Evolutionary conservation across 1,284 basidiomycete species (phyloP), one percentile per base, ranked within the genome.

Genomic region (Limonomyces culmigenus): DNA sequence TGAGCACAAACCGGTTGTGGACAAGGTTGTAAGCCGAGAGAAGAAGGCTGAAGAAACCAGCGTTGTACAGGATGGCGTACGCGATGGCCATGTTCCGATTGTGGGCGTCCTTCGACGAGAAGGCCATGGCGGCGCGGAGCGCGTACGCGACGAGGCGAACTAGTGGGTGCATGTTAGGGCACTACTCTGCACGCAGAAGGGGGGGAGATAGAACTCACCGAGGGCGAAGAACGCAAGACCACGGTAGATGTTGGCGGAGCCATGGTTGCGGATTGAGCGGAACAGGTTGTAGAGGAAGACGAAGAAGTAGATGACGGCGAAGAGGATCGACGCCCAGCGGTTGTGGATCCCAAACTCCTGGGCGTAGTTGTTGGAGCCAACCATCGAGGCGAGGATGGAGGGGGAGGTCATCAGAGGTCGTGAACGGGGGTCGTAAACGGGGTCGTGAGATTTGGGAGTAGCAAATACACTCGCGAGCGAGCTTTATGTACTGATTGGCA

Each of bases 191-290:
- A 16, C 11, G 6, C n/a, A 33, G 20, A 15, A n/a, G 12, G 10
- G 19, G 29, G 23, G 8, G 8, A 8, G n/a, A 27, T 27, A 8
- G 23, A n/a, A 8, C 8, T 8, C n/a, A n/a, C 8, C 23, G n/a
- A 12, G 1, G 19, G n/a, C 21, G 1, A 14, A 3, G 49, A 66
- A 47, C 39, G 70, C 67, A 53, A 33, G 50, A 33, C 41, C 63
- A 67, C 46, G 70, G 70, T 4, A 69, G 30, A 1, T 55, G 41
- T 13, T 68, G 46, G 11, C 57, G 43, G 21, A 61, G 45, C 40
- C 60, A 55, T 5, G 67, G 60, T 39, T 56, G 61, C 23, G 8
- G 23, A 66, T 50, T 2, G 58, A 52, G 36, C 57, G 56, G 20
- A 39, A 41, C 19, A 62, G 16, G 41, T 61, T 63, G 46, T 52